These are phyloP conservation scores for Chlamydomonas reinhardtii DNA, from an alignment of 163 green algal species.

Conservation along the genomic window DNA sequence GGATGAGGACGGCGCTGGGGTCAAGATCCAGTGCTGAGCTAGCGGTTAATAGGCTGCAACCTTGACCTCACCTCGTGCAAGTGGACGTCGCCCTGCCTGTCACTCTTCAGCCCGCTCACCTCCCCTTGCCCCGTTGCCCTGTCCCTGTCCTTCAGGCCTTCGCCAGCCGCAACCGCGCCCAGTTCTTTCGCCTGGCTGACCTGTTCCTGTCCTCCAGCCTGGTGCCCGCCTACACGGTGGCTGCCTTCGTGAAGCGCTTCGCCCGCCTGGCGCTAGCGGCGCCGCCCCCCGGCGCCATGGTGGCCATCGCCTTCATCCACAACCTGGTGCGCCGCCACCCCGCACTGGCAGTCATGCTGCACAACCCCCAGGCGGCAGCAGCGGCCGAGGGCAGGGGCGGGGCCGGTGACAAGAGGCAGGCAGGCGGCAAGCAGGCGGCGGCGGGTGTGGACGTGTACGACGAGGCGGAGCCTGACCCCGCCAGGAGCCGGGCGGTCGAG, in stretches of 20 bases:
- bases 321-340: slow-evolving; percentile 88
- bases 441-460: slow-evolving; percentile 79
- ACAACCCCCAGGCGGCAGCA: slow-evolving; percentile 64
- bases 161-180: slow-evolving; percentile 24
- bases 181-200: slow-evolving; percentile 83
- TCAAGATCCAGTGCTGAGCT: neutral
- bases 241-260: slow-evolving; percentile 95
- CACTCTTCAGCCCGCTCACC: no score
- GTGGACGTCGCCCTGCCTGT: no score
- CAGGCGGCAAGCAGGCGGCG: no score
- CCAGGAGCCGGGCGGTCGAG: slow-evolving; percentile 82
- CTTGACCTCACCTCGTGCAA: no score
- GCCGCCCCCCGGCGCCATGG: slow-evolving; percentile 72
- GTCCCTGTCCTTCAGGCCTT: slow-evolving; percentile 6
- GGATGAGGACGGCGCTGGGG: no score
- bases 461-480: slow-evolving; percentile 74
- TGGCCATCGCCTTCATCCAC: slow-evolving; percentile 91
- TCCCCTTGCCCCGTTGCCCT: no score
- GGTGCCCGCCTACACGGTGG: slow-evolving; percentile 95
- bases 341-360: slow-evolving; percentile 72
- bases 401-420: neutral
- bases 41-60: neutral
- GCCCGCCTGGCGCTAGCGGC: slow-evolving; percentile 84
- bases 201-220: slow-evolving; percentile 91
- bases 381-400: neutral